Percentiles rank a stretch among this genome's conserved stretches.
phyloP scores from a whole-genome alignment of 2,329 filamentous ascomycete species.

The Penicillium sp. region DNA sequence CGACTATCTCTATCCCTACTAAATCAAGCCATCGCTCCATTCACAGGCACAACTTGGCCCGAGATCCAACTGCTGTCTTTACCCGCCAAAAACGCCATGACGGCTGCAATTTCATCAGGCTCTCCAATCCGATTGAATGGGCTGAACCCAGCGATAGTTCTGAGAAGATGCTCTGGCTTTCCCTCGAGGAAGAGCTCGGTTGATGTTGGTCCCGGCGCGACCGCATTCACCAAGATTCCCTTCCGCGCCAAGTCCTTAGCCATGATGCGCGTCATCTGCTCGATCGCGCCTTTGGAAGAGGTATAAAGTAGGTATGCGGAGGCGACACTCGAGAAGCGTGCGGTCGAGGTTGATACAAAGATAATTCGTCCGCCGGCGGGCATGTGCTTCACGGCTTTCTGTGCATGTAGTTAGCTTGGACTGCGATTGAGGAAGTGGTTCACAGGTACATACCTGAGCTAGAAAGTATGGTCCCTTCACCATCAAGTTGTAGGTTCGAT shows the following conservation, averaged over 20 bases:
- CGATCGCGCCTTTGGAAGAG: slow-evolving; percentile 60
- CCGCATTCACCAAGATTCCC: slow-evolving; percentile 54
- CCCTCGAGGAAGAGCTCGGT: slow-evolving; percentile 59
- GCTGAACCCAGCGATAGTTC: slow-evolving; percentile 43
- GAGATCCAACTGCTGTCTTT: slow-evolving; percentile 46
- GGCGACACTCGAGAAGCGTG: slow-evolving; percentile 41
- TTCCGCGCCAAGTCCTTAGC: slow-evolving; percentile 57
- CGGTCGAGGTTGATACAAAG: slow-evolving; percentile 53
- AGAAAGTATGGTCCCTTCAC: slow-evolving; percentile 62
- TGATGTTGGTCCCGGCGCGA: slow-evolving; percentile 57
- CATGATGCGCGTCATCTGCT: slow-evolving; percentile 59
- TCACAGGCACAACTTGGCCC: slow-evolving; percentile 51
- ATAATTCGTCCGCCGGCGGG: slow-evolving; percentile 52
- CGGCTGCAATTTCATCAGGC: slow-evolving; percentile 54
- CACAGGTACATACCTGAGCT: slow-evolving; percentile 23
- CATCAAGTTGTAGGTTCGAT: slow-evolving; percentile 54
- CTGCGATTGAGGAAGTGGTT: background rate
- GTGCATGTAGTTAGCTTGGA: background rate
- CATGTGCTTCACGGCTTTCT: slow-evolving; percentile 58
- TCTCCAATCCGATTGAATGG: slow-evolving; percentile 51
- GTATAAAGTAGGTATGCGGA: slow-evolving; percentile 56
- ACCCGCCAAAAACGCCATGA: slow-evolving; percentile 48
- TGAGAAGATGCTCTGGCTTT: slow-evolving; percentile 51
- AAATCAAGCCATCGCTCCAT: slow-evolving; percentile 39
- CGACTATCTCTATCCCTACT: background rate